A percentile compares a stretch with the other conserved stretches of the same genome.
Conservation (phyloP, 148 eudicot genomes). For the Polygonum aviculare region DNA sequence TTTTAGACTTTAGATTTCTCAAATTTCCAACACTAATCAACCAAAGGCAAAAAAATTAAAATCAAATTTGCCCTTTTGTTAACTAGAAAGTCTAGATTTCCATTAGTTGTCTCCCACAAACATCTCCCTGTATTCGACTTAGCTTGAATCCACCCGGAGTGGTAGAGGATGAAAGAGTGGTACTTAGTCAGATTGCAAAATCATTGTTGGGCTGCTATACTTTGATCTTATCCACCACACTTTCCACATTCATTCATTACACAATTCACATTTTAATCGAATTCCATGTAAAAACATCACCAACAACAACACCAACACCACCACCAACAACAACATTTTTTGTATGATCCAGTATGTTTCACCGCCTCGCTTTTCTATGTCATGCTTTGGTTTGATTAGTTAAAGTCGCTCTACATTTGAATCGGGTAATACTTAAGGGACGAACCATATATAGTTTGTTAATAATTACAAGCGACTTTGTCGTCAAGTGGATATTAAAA, state of each 20-base stretch:
- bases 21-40: background rate
- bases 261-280: too few species aligned
- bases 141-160: background rate
- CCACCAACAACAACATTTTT: too few species aligned
- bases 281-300: too few species aligned
- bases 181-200: background rate
- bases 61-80: background rate
- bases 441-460: too few species aligned
- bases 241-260: background rate
- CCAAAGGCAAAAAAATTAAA: background rate
- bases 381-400: too few species aligned
- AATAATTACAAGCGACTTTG: too few species aligned
- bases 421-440: too few species aligned
- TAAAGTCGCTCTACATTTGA: too few species aligned
- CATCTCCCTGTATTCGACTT: background rate
- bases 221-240: background rate
- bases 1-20: background rate
- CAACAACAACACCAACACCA: too few species aligned
- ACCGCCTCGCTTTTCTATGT: too few species aligned
- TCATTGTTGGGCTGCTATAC: background rate
- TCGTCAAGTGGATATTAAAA: too few species aligned
- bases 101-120: constrained; percentile 7
- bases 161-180: background rate
- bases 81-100: background rate
- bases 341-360: too few species aligned